Evolutionary conservation across 2,329 filamentous ascomycete genomes (phyloP), one percentile per base, ranked within the genome.

Genomic region (Aspergillus terreus): DNA sequence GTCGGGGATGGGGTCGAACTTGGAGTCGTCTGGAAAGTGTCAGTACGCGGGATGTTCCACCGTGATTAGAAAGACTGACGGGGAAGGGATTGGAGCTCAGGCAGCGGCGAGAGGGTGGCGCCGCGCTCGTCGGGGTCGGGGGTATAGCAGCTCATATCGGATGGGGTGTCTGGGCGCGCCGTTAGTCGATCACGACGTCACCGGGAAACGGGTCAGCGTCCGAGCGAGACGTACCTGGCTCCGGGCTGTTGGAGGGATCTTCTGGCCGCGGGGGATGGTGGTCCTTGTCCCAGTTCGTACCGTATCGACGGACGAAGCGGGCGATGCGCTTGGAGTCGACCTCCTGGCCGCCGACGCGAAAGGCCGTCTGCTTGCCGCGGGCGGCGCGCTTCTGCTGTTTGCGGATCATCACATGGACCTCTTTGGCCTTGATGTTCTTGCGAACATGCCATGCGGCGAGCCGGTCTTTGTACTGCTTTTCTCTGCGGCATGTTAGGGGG

Each of bases 381-480:
- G 68, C 66, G 43, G 68, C 68, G 11, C 68, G 68, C 50, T 69
- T 70, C 48, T 68, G 61, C 51, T 71, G 65, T 44, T 71, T 71
- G 46, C 67, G 67, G 25, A 70, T 61, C 67, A 71, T 70, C 38
- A 71, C 49, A 38, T 69, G 65, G 36, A 68, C 66, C 52, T 71
- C 67, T 50, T 67, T 67, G 44, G 66, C 64, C 55, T 71, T 71
- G 56, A 71, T 70, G 46, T 71, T 71, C 42, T 71, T 71, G 25
- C 68, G 66, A 40, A 70, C 58, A 53, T 70, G 62, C 68, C 68
- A 71, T 33, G 65, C 63, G 11, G 67, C 65, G 6, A 71, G 63
- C 21, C 68, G 67, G 51, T 70, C 67, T 63, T 70, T 71, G 56
- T 70, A 71, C 58, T 71, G 67, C 55, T 70, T 70, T 60, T 70